Percentiles rank a stretch among this genome's conserved stretches.
phyloP scores from a whole-genome alignment of 1,284 basidiomycete species.

The Mycena sp. region DNA sequence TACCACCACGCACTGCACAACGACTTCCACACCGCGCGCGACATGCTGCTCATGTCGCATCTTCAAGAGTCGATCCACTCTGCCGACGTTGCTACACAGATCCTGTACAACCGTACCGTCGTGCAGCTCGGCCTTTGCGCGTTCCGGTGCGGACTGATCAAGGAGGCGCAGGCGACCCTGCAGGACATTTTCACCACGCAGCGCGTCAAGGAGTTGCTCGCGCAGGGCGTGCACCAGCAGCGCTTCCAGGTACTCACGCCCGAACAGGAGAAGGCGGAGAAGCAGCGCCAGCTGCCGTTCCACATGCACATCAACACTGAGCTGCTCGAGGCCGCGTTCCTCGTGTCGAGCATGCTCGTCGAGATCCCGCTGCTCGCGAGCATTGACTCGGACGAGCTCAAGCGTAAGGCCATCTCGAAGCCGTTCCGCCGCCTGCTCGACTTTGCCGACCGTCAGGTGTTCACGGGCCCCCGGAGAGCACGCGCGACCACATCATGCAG shows the following conservation, averaged over 20 bases:
- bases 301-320: conserved; percentile 99
- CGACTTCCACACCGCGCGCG: conserved; percentile 96
- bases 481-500: conserved; percentile 99
- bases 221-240: conserved; percentile 95
- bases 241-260: conserved; percentile 89
- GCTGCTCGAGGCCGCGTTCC: conserved; percentile 95
- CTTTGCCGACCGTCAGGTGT: conserved; percentile 97
- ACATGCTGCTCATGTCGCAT: conserved; percentile 99
- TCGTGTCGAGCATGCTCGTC: conserved; percentile 98
- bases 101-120: conserved; percentile 97
- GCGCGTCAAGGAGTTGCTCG: conserved; percentile 96
- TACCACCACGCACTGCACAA: conserved; percentile 98
- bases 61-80: conserved; percentile 96
- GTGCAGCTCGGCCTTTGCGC: conserved; percentile 98
- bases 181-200: conserved; percentile 98
- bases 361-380: conserved; percentile 97
- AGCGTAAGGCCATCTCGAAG: conserved; percentile 92
- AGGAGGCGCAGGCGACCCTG: conserved; percentile 92
- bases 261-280: conserved; percentile 97
- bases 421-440: conserved; percentile 96
- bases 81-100: conserved; percentile 97
- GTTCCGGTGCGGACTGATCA: conserved; percentile 95
- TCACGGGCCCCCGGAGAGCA: conserved; percentile 98
- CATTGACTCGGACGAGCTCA: conserved; percentile 93
- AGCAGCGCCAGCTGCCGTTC: conserved; percentile 96